Evolutionary conservation across 345 rosid species (phyloP).

Genomic region (Litchi chinensis): DNA sequence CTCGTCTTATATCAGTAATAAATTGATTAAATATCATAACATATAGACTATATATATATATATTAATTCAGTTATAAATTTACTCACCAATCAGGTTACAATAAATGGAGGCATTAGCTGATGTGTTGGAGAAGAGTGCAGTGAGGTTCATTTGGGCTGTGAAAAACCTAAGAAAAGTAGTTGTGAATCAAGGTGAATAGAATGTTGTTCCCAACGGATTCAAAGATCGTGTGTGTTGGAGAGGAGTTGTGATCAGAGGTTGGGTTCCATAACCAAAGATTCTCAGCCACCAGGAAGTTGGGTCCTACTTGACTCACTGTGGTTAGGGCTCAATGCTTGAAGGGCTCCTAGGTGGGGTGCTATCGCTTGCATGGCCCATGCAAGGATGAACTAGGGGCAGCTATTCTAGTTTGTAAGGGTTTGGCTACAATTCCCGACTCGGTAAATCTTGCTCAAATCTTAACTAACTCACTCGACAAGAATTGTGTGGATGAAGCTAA

Average conservation of each 20-base stretch:
- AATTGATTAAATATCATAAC: too few relatives aligned
- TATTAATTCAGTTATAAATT: too few relatives aligned
- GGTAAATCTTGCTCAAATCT: background rate
- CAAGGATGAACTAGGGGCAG: conserved; percentile 18
- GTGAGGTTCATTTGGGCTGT: conserved; percentile 13
- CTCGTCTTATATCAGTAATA: too few relatives aligned
- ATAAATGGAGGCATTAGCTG: conserved; percentile 5
- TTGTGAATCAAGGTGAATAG: background rate
- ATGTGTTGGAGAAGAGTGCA: conserved; percentile 15
- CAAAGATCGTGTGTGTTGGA: conserved; percentile 17
- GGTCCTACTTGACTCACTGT: conserved; percentile 35
- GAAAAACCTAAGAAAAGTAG: background rate
- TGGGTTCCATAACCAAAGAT: conserved; percentile 31
- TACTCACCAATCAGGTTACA: too few relatives aligned
- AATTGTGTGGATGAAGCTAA: background rate
- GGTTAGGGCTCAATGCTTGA: conserved; percentile 35
- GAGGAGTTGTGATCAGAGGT: conserved; percentile 29
- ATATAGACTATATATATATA: too few relatives aligned
- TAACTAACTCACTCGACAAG: background rate
- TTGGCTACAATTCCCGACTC: conserved; percentile 8
- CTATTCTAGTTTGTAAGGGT: conserved; percentile 5
- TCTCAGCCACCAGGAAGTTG: conserved; percentile 25
- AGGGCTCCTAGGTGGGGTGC: conserved; percentile 15
- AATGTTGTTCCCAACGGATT: background rate
- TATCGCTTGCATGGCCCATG: conserved; percentile 32